Base-by-base conservation (phyloP, 352 stramenopile species). In the Peronosclerospora sorghi region DNA sequence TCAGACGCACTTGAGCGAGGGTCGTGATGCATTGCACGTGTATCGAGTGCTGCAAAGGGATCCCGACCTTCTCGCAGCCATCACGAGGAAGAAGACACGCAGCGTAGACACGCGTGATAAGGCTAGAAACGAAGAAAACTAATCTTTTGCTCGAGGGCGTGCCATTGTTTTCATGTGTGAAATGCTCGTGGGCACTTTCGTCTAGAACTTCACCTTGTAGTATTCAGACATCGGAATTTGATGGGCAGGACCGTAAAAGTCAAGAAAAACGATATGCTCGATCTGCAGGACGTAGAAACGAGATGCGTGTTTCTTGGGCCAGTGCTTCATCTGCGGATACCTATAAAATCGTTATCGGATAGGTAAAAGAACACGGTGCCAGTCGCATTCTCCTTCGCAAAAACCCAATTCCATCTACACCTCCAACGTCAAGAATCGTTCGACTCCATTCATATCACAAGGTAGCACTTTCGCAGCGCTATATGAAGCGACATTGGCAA, bases 281-380 rank as follows among this genome's bases (percentile, higher is more conserved):
- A 81, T 64, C 40, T 78, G 27, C 39, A 87, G 24, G 45, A 74
- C 51, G 52, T 77, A 83, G 21, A 59, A 35, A 7, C 14, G 18
- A 44, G 83, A 85, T 10, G 44, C 60, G 37, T 87, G 74, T 39
- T 64, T 51, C 34, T 51, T 61, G 5, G 72, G 72, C 74, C 75
- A 87, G 36, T 55, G 50, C 37, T 64, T 59, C 75, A 87, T 87
- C 52, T 85, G 56, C 3, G 75, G 69, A 21, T 87, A 70, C 40
- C 70, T 79, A 7, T 5, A 32, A 48, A 38, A 56, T 85, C 76
- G 59, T 82, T 49, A 13, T 41, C 35, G 14, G 72, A 85, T 17
- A 85, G 50, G 51, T 83, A 88, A 43, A 88, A 85, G 50, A 73
- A 88, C 2, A 88, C 27, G 27, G 79, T 56, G 14, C 73, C 73